Evolutionary conservation across 306 rosid species (phyloP), one percentile per base, ranked within the genome.

Genomic region (Prunus salicina): DNA sequence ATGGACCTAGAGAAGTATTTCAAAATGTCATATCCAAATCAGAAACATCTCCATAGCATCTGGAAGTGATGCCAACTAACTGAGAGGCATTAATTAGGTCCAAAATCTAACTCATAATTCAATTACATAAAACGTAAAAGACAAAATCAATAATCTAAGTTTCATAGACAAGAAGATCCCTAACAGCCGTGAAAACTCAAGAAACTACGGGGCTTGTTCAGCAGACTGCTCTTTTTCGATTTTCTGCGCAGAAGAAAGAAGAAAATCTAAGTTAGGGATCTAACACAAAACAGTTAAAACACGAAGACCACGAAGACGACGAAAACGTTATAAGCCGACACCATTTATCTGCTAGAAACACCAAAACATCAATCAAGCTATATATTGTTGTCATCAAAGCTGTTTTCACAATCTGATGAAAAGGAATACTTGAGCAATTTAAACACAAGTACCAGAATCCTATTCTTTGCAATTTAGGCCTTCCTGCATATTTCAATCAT

Each of bases 151-250:
- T 41, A 70, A 43, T 28, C 62, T 53, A 60, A 62, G 12, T 22
- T 55, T 19, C 43, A 67, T 15, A 27, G 47, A 67, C 10, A 24
- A 19, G 8, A 74, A 45, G 58, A 38, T 64, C 49, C 72, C 47
- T 12, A 49, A 25, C 4, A 64, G 34, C 32, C 11, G 57, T 15
- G 66, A 10, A 13, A 43, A 28, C 69, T 75, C 43, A 64, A 38
- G 43, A 52, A 69, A 64, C 85, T 89, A 85, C 13, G 84, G 72
- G 52, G 80, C 82, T 79, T 80, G 74, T 85, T 88, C 89, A 0
- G 60, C 82, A 76, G 64, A 84, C 30, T 71, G 83, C 77, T 70
- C 71, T 30, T 82, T 24, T 56, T 73, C 82, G 14, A 81, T 76
- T 84, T 92, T 88, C 97, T 87, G 88, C 86, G 76, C 22, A 74